phyloP scores from a whole-genome alignment of 2,329 filamentous ascomycete genomes.

The Macrophomina pseudophaseolina region DNA sequence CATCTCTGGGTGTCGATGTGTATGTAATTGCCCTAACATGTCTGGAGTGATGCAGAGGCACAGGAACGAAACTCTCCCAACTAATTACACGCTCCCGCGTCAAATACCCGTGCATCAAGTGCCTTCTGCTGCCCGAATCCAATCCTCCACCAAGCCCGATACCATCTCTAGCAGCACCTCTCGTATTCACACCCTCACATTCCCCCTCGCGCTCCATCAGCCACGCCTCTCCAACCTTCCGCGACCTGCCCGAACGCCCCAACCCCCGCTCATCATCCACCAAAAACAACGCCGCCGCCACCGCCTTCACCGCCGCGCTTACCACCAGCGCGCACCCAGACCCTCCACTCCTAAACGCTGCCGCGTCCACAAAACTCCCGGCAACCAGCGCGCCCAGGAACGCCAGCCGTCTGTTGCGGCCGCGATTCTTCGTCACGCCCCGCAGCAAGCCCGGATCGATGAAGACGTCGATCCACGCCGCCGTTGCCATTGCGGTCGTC shows the following conservation, averaged over 20 bases:
- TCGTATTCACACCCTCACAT: no score
- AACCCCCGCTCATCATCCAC: not conserved
- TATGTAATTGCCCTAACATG: no score
- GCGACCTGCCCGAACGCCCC: not conserved
- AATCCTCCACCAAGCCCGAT: no score
- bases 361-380: conserved; percentile 24
- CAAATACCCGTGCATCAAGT: no score
- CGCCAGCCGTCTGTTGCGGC: conserved; percentile 8
- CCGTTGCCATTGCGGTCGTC: conserved; percentile 27
- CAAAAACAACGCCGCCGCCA: not conserved
- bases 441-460: conserved; percentile 15
- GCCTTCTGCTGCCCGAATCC: no score
- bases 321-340: conserved; percentile 1
- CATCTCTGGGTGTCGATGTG: no score
- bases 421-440: not conserved
- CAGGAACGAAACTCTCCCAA: no score
- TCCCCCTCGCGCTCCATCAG: not conserved
- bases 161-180: no score
- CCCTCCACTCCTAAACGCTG: not conserved
- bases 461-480: conserved; percentile 23
- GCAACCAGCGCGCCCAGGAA: conserved; percentile 20
- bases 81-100: no score
- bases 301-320: not conserved
- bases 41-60: no score
- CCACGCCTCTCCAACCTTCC: not conserved